Evolutionary conservation across 352 stramenopile genomes (phyloP), one percentile per base, ranked within the genome.

Genomic region (Pseudoperonospora humuli): DNA sequence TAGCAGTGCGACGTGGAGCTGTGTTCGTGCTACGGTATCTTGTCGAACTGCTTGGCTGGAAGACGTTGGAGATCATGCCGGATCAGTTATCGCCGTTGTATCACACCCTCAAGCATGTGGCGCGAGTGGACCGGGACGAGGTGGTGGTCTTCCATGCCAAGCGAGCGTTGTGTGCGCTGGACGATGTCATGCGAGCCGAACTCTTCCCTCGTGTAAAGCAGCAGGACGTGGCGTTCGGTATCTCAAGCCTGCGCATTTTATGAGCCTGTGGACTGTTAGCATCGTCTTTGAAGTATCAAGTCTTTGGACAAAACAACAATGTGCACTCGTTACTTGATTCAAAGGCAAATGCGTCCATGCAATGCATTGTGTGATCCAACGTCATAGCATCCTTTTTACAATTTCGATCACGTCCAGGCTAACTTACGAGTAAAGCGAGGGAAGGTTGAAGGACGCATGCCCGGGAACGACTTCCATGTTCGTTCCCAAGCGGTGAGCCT

Each of bases 11-110:
- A 14, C 81, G 78, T 15, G 81, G 78, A 23, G 78, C 78, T 0
- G 74, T 86, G 7, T 93, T 88, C 17, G 41, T 93, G 42, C 60
- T 93, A 14, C 70, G 81, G 29, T 72, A 93, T 58, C 57, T 93
- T 13, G 48, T 90, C 1, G 58, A 89, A 43, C 54, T 89, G 24
- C 65, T 93, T 49, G 81, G 81, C 14, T 75, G 66, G 61, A 81
- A 86, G 54, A 57, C 86, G 29, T 41, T 93, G 5, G 76, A 91
- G 33, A 50, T 91, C 21, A 63, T 86, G 45, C 59, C 81, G 10
- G 74, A 86, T 15, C 70, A 87, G 18, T 64, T 93, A 37, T 69
- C 67, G 24, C 64, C 72, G 9, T 51, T 91, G 39, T 93, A 91
- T 45, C 78, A 80, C 38, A 78, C 66, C 10, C 67, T 93, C 36